These are phyloP conservation scores for Taiwanofungus camphoratus DNA, from an alignment of 1,284 basidiomycete genomes.

Conservation along the genomic window DNA sequence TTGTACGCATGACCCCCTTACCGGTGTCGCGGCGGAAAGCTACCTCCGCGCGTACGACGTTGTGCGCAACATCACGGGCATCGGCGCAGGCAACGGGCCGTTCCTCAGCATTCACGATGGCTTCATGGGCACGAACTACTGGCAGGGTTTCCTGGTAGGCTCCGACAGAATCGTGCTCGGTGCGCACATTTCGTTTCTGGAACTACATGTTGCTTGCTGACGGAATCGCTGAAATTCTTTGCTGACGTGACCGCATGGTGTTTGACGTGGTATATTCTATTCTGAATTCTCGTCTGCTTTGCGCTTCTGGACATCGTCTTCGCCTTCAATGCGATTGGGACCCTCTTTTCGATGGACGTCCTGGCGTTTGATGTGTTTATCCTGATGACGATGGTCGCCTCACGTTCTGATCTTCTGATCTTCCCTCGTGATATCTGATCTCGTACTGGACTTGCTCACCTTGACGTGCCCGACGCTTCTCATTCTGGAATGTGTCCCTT, in stretches of 20 bases:
- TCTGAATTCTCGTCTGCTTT: too few relatives aligned
- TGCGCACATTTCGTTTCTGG: conserved; percentile 12
- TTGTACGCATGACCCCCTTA: conserved; percentile 31
- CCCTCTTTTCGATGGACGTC: too few relatives aligned
- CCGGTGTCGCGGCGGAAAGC: conserved; percentile 41
- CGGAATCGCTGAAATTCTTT: conserved; percentile 24
- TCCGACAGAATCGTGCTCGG: conserved; percentile 53
- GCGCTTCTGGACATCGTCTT: too few relatives aligned
- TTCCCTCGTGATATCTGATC: too few relatives aligned
- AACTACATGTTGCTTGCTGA: conserved; percentile 22
- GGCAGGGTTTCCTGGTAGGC: conserved; percentile 49
- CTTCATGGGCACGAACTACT: conserved; percentile 29
- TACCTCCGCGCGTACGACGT: conserved; percentile 53
- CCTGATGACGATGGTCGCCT: too few relatives aligned
- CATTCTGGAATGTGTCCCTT: neutral
- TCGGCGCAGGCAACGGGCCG: conserved; percentile 50
- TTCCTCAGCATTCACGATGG: conserved; percentile 51
- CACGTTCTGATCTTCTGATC: too few relatives aligned
- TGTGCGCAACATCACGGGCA: conserved; percentile 51
- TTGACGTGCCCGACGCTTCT: too few relatives aligned
- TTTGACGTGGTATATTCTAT: too few relatives aligned
- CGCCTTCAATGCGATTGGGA: too few relatives aligned
- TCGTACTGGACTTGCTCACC: too few relatives aligned
- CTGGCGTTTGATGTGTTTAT: too few relatives aligned
- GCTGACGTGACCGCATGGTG: too few relatives aligned